Evolutionary conservation across 2,329 filamentous ascomycete genomes (phyloP), one percentile per base, ranked within the genome.

Genomic region (Raffaelea deltoideospora): DNA sequence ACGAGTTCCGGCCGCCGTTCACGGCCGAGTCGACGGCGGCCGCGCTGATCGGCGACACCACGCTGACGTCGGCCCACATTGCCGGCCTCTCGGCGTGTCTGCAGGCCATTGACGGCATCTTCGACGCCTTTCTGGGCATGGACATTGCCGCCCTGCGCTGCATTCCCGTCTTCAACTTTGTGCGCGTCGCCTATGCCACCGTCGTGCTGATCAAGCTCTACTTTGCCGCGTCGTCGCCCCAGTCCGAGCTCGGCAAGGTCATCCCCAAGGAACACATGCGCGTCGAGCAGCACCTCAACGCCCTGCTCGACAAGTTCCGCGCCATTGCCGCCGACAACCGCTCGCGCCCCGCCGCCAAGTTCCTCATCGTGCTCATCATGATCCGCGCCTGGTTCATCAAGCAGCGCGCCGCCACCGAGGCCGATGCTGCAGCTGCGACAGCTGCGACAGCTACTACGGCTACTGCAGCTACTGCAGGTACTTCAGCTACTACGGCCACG

Each of bases 141-240:
- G 69, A 77, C 34, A 53, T 72, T 13, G 53, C 60, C 4, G 63
- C 61, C 29, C 61, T 83, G 29, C 72, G 76, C 37, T 76, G 67
- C 38, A 53, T 85, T 10, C 79, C 81, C 15, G 76, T 80, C 3
- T 76, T 80, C 48, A 73, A 72, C 51, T 76, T 81, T 47, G 78
- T 82, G 14, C 72, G 80, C 21, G 72, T 83, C 15, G 72, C 78
- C 10, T 84, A 83, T 49, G 75, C 74, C 6, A 67, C 77, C 3
- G 76, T 85, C 17, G 72, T 81, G 23, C 60, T 85, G 27, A 78
- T 83, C 51, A 85, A 84, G 54, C 69, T 86, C 42, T 79, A 78
- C 54, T 76, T 80, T 34, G 72, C 76, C 9, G 73, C 77, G 4
- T 69, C 70, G 2, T 66, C 69, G 13, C 69, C 76, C 1, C 67